Conservation (phyloP, 768 basidiomycete genomes). For the Fomitopsis serialis region DNA sequence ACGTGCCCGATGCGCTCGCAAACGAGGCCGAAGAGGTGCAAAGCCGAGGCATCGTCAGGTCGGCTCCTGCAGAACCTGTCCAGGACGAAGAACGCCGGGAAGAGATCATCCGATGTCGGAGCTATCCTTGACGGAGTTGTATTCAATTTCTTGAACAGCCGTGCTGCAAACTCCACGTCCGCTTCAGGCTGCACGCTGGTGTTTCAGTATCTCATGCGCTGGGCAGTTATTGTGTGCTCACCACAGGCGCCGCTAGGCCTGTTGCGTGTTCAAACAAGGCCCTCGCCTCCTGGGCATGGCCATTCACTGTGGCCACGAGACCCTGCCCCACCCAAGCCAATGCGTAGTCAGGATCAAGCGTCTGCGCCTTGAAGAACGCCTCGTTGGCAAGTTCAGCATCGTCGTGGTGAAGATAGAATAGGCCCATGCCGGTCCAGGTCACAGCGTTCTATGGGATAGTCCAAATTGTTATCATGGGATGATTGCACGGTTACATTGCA, state of each 20-base stretch:
- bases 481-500: too few species aligned
- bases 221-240: slow-evolving; percentile 30
- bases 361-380: slow-evolving; percentile 82
- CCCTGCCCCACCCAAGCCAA: slow-evolving; percentile 90
- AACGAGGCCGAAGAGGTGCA: slow-evolving; percentile 81
- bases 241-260: slow-evolving; percentile 49
- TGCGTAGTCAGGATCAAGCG: slow-evolving; percentile 85
- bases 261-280: slow-evolving; percentile 73
- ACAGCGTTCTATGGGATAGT: slow-evolving; percentile 62
- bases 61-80: slow-evolving; percentile 66
- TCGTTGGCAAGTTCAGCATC: slow-evolving; percentile 84
- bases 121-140: slow-evolving; percentile 10
- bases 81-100: slow-evolving; percentile 78
- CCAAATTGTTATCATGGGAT: too few species aligned
- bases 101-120: slow-evolving; percentile 41
- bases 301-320: slow-evolving; percentile 56
- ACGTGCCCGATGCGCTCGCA: slow-evolving; percentile 79
- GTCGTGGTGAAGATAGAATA: slow-evolving; percentile 75
- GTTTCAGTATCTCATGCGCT: neutral
- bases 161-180: slow-evolving; percentile 70
- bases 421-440: slow-evolving; percentile 84
- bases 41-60: slow-evolving; percentile 65
- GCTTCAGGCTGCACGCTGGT: slow-evolving; percentile 57
- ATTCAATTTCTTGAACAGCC: slow-evolving; percentile 43
- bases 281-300: slow-evolving; percentile 54